Percentiles rank a stretch among this genome's conserved stretches.
Evolutionary conservation across 345 rosid species (phyloP).

Genomic region (Anastatica hierochuntica): DNA sequence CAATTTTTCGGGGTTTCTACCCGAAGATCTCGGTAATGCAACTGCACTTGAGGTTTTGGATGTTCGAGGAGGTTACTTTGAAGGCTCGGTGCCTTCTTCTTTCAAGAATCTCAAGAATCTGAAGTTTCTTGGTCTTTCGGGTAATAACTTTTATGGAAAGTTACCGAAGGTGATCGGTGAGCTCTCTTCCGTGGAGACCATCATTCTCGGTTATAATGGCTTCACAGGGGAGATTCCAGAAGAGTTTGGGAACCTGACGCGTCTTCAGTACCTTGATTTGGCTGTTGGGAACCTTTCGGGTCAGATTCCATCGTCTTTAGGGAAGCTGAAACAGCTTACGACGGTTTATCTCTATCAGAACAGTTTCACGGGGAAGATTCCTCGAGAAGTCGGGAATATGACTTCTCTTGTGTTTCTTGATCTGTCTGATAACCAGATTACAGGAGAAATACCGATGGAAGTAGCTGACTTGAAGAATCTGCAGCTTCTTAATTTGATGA

Average conservation of each 20-base stretch:
- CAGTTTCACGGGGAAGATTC: conserved; percentile 47
- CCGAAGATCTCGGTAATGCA: conserved; percentile 76
- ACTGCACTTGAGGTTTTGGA: conserved; percentile 56
- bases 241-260: conserved; percentile 59
- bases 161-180: conserved; percentile 50
- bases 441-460: conserved; percentile 57
- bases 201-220: conserved; percentile 61
- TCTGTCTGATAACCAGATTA: conserved; percentile 61
- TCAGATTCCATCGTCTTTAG: conserved; percentile 49
- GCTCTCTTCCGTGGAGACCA: conserved; percentile 49
- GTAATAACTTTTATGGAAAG: conserved; percentile 58
- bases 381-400: conserved; percentile 48
- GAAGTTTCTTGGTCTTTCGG: conserved; percentile 68
- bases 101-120: conserved; percentile 49
- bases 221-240: conserved; percentile 57
- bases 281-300: conserved; percentile 64
- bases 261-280: conserved; percentile 57
- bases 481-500: conserved; percentile 67
- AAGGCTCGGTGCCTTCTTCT: conserved; percentile 45
- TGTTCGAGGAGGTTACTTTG: conserved; percentile 68
- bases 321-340: conserved; percentile 45
- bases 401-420: conserved; percentile 52
- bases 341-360: conserved; percentile 59
- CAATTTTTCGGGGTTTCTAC: conserved; percentile 69
- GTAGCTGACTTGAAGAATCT: conserved; percentile 40